Conservation (phyloP, 805 yeast genomes). For the Nakazawaea holstii region DNA sequence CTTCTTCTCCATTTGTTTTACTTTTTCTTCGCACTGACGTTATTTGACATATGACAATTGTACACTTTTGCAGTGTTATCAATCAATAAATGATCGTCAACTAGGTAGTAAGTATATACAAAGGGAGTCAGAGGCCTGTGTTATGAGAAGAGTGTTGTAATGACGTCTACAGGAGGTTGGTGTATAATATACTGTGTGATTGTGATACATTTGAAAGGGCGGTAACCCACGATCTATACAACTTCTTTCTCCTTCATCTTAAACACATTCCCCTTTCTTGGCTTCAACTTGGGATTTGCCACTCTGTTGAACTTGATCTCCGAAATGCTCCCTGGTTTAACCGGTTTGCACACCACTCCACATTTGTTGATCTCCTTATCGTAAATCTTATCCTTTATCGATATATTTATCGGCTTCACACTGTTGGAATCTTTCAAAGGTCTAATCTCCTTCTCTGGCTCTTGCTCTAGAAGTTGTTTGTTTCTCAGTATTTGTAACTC, state of each 20-base stretch:
- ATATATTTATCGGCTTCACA: background rate
- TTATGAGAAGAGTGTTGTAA: no score
- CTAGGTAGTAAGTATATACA: no score
- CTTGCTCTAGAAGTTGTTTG: constrained; percentile 10
- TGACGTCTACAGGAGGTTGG: no score
- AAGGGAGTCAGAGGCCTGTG: no score
- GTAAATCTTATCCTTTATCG: constrained; percentile 3
- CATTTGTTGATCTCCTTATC: constrained; percentile 22
- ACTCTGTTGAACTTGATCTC: background rate
- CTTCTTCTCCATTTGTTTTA: background rate
- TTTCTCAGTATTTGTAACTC: constrained; percentile 50
- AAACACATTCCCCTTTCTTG: constrained; percentile 10
- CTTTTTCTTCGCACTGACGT: background rate
- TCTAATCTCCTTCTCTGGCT: constrained; percentile 6
- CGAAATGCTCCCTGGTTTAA: constrained; percentile 9
- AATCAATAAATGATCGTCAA: no score
- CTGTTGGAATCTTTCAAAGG: background rate
- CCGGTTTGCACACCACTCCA: constrained; percentile 22
- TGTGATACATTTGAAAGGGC: background rate
- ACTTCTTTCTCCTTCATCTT: constrained; percentile 1
- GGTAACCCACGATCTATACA: background rate
- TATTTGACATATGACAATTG: no score
- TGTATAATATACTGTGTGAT: no score
- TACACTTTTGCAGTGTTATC: no score
- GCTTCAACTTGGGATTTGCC: constrained; percentile 8